Conservation (phyloP, 2,329 filamentous ascomycete species). For the Metarhizium anisopliae region DNA sequence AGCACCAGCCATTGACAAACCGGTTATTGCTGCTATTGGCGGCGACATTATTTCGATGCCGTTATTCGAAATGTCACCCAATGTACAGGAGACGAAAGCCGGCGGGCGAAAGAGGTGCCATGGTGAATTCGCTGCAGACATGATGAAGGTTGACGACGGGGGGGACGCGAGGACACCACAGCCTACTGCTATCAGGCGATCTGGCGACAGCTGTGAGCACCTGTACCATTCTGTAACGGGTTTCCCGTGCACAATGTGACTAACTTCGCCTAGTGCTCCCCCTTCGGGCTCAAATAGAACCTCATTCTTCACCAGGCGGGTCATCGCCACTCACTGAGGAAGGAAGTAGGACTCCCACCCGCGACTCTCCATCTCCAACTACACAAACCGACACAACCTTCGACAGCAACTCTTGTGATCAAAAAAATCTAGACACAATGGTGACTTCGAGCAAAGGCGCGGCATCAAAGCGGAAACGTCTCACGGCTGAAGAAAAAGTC, state of each 20-base stretch:
- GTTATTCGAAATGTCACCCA: conserved; percentile 36
- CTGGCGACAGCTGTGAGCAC: conserved; percentile 14
- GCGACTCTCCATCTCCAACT: conserved; percentile 25
- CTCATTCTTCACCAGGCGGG: conserved; percentile 18
- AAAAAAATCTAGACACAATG: conserved; percentile 10
- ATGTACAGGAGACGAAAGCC: conserved; percentile 36
- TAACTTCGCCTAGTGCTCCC: conserved; percentile 14
- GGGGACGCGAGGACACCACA: conserved; percentile 12
- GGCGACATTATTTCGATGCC: conserved; percentile 29
- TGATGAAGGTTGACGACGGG: conserved; percentile 15
- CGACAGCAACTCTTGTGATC: conserved; percentile 2
- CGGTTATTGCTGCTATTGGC: neutral
- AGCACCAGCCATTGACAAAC: neutral
- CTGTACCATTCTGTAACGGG: too few relatives aligned
- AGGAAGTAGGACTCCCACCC: conserved; percentile 30
- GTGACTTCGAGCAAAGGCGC: conserved; percentile 13
- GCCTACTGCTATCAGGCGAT: conserved; percentile 9
- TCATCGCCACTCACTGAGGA: conserved; percentile 32
- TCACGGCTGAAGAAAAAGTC: conserved; percentile 27
- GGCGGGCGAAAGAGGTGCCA: conserved; percentile 36
- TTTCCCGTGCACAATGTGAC: neutral
- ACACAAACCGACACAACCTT: conserved; percentile 20
- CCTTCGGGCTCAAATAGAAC: conserved; percentile 13
- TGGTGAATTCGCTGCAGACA: conserved; percentile 32
- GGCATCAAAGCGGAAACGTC: conserved; percentile 32